These are phyloP conservation scores for Saururus chinensis DNA, from an alignment of 164 flowering plant species.

Conservation along the genomic window DNA sequence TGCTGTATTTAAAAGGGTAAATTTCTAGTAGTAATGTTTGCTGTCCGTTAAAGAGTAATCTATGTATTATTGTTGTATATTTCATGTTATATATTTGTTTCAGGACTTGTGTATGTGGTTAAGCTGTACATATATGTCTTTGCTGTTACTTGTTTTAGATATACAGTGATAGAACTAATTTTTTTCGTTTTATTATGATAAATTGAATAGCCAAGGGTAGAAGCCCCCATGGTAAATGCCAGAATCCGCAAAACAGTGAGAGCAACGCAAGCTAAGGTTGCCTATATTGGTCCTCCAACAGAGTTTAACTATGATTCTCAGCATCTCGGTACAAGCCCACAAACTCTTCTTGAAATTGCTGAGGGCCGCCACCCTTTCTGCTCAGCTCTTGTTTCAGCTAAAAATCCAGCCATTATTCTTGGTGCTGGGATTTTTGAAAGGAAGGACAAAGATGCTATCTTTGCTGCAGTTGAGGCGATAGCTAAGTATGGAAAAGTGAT, in stretches of 20 bases:
- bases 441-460: constrained; percentile 63
- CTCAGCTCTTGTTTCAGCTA: constrained; percentile 56
- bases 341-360: constrained; percentile 73
- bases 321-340: constrained; percentile 85
- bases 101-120: too few species aligned
- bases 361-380: constrained; percentile 79
- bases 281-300: constrained; percentile 76
- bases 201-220: constrained; percentile 77
- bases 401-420: constrained; percentile 76
- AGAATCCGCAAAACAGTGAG: constrained; percentile 82
- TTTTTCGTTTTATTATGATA: background rate
- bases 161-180: background rate
- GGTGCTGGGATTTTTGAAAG: constrained; percentile 90
- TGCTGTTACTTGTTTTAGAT: too few species aligned
- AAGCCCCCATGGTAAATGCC: constrained; percentile 99
- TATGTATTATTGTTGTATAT: too few species aligned
- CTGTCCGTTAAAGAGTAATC: too few species aligned
- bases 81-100: too few species aligned
- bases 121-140: background rate
- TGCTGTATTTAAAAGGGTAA: too few species aligned
- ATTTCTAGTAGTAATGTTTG: too few species aligned
- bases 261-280: constrained; percentile 85
- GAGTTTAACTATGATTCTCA: constrained; percentile 79
- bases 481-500: constrained; percentile 49
- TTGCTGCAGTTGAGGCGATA: constrained; percentile 61